phyloP scores from a whole-genome alignment of 2,329 filamentous ascomycete species.

The Pseudocercospora musae region DNA sequence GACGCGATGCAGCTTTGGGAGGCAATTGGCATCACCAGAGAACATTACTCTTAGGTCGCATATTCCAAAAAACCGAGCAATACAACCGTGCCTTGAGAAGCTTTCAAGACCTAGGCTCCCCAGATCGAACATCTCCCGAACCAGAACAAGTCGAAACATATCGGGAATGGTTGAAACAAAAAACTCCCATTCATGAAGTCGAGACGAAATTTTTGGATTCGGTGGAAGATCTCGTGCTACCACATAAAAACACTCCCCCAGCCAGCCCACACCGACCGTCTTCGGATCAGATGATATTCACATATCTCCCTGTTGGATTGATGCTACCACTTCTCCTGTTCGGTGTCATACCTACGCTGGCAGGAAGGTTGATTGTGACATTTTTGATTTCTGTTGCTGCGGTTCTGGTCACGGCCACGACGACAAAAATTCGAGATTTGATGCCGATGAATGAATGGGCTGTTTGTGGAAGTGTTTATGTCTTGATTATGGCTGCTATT shows the following conservation, averaged over 20 bases:
- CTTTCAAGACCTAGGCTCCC: slow-evolving; percentile 51
- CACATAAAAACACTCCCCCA: too few relatives aligned
- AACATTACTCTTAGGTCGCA: slow-evolving; percentile 59
- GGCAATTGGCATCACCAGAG: slow-evolving; percentile 59
- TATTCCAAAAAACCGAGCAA: slow-evolving; percentile 64
- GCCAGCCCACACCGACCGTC: too few relatives aligned
- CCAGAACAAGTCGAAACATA: slow-evolving; percentile 53
- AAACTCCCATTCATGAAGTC: slow-evolving; percentile 54
- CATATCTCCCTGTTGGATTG: slow-evolving; percentile 38
- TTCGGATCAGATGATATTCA: not conserved
- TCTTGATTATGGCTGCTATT: slow-evolving; percentile 39
- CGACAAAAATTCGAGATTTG: slow-evolving; percentile 36
- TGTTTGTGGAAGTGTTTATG: slow-evolving; percentile 40
- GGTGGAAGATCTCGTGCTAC: slow-evolving; percentile 55
- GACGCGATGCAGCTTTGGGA: slow-evolving; percentile 54
- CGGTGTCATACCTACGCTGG: slow-evolving; percentile 41
- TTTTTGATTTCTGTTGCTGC: slow-evolving; percentile 38
- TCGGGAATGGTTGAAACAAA: slow-evolving; percentile 54
- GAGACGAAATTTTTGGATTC: slow-evolving; percentile 58
- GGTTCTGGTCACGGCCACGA: slow-evolving; percentile 30
- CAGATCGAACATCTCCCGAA: slow-evolving; percentile 50
- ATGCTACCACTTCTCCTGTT: slow-evolving; percentile 43
- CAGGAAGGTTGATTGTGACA: slow-evolving; percentile 41
- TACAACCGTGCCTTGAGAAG: slow-evolving; percentile 63
- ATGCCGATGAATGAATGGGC: slow-evolving; percentile 42